Conservation (phyloP, 2,329 filamentous ascomycete genomes). For the Fusarium clavum region DNA sequence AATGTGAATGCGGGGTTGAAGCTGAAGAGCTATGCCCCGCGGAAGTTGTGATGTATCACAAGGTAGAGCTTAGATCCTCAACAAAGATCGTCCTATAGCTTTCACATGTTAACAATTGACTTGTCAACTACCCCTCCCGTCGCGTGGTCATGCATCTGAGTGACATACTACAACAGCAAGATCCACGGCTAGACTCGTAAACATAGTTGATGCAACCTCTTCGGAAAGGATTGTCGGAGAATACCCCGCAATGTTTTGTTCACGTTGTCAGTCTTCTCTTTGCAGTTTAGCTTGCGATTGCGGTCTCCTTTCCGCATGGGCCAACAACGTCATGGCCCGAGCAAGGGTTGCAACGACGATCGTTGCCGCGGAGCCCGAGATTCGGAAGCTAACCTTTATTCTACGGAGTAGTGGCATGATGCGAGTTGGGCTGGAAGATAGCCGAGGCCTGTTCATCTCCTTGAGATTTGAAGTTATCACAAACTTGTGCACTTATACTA, state of each 20-base stretch:
- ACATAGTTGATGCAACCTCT: neutral
- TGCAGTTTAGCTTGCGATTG: constrained; percentile 37
- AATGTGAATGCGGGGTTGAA: constrained; percentile 15
- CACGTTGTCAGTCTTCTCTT: neutral
- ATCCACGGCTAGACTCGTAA: neutral
- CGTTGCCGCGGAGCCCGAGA: neutral
- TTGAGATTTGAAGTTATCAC: neutral
- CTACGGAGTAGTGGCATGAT: neutral
- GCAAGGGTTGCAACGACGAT: neutral
- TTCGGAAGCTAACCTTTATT: neutral
- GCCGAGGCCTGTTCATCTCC: neutral
- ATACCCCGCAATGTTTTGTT: constrained; percentile 23
- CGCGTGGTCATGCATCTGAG: constrained; percentile 13
- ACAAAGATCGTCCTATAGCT: neutral
- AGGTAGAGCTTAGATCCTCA: neutral
- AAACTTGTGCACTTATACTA: neutral
- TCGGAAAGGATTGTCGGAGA: neutral
- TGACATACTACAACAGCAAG: neutral
- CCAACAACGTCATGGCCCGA: constrained; percentile 3
- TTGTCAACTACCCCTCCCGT: constrained; percentile 6
- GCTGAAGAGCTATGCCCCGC: neutral
- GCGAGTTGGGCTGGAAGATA: neutral
- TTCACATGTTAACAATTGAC: constrained; percentile 18
- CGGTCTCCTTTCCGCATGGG: neutral
- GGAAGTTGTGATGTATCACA: neutral